These are phyloP conservation scores for Coniella vitis DNA, from an alignment of 2,329 filamentous ascomycete species.

Conservation along the genomic window DNA sequence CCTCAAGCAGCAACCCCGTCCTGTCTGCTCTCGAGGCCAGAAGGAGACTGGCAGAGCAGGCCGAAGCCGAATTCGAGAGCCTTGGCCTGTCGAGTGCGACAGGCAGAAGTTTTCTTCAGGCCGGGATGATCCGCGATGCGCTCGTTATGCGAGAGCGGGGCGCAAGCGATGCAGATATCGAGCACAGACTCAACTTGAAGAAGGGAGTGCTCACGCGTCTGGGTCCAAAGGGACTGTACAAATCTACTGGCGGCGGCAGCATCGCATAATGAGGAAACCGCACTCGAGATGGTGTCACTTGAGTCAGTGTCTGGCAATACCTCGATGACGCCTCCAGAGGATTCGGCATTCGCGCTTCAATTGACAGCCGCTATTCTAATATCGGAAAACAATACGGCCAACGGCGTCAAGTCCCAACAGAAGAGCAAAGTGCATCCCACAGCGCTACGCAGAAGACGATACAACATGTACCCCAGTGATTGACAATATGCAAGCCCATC, in stretches of 20 bases:
- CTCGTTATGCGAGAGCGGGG: conserved; percentile 38
- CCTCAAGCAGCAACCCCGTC: conserved; percentile 35
- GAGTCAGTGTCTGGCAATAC: no score
- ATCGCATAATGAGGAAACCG: background rate
- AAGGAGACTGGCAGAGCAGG: conserved; percentile 35
- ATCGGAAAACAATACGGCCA: no score
- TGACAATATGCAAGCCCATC: background rate
- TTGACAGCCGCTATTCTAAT: background rate
- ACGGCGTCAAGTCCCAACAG: background rate
- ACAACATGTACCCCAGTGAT: background rate
- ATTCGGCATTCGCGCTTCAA: no score
- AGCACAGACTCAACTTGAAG: conserved; percentile 38
- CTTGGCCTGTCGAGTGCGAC: conserved; percentile 26
- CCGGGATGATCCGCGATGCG: conserved; percentile 39
- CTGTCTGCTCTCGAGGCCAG: conserved; percentile 44
- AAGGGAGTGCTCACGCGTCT: conserved; percentile 38
- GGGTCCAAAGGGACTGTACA: conserved; percentile 34
- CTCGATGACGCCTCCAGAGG: no score
- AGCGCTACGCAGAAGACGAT: background rate
- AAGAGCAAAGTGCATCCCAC: background rate
- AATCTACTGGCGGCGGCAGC: conserved; percentile 25
- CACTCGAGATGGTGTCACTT: no score
- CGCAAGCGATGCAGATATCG: conserved; percentile 33
- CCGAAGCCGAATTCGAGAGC: conserved; percentile 37
- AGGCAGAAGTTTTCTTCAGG: conserved; percentile 41